These are phyloP conservation scores for Nitzschia palea DNA, from an alignment of 108 stramenopile genomes.

Conservation along the genomic window DNA sequence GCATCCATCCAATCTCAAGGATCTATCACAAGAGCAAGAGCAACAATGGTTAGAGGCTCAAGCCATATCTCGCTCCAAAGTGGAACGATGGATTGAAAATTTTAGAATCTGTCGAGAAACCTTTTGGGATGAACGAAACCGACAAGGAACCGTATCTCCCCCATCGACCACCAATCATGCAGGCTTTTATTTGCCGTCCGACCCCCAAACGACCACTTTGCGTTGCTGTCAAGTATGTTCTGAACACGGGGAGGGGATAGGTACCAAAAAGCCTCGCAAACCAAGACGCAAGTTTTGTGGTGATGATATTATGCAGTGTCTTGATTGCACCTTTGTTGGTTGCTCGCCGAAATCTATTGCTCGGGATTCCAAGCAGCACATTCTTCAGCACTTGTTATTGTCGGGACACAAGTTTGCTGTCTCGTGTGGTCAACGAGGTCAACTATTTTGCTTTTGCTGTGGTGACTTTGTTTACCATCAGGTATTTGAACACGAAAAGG, in stretches of 20 bases:
- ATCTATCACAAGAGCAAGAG: slow-evolving; percentile 19
- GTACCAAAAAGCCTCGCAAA: not conserved
- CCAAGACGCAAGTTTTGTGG: slow-evolving; percentile 23
- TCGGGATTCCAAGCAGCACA: slow-evolving; percentile 43
- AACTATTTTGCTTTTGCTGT: slow-evolving; percentile 72
- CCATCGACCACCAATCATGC: not conserved
- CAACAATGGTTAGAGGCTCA: slow-evolving; percentile 17
- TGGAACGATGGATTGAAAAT: slow-evolving; percentile 40
- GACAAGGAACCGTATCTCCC: not conserved
- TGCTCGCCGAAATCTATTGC: slow-evolving; percentile 47
- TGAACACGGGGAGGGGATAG: not conserved
- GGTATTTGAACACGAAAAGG: slow-evolving; percentile 73
- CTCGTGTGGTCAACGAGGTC: slow-evolving; percentile 58
- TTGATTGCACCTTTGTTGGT: slow-evolving; percentile 67
- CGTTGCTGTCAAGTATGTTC: slow-evolving; percentile 1
- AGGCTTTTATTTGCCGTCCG: slow-evolving; percentile 3
- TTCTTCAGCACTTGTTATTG: slow-evolving; percentile 58
- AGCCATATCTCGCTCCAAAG: slow-evolving; percentile 2
- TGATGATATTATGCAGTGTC: slow-evolving; percentile 73
- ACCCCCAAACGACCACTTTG: not conserved
- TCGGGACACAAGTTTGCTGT: slow-evolving; percentile 75
- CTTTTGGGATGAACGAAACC: slow-evolving; percentile 19
- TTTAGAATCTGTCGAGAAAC: slow-evolving; percentile 27
- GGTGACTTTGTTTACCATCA: slow-evolving; percentile 72
- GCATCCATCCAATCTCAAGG: slow-evolving; percentile 2